A percentile compares a stretch with the other conserved stretches of the same genome.
phyloP scores from a whole-genome alignment of 805 yeast species.

The Maudiozyma turicensis region DNA sequence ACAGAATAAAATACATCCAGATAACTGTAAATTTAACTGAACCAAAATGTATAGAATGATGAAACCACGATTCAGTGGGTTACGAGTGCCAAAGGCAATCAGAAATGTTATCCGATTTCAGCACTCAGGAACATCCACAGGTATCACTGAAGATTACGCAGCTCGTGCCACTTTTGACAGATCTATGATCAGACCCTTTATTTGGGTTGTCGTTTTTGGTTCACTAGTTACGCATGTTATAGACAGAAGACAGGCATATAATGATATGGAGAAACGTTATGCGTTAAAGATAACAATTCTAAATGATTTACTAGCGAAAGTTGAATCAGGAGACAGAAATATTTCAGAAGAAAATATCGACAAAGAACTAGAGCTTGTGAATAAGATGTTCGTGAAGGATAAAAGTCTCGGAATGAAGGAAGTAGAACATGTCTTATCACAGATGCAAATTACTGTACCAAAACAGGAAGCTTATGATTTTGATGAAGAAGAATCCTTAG shows the following conservation, averaged over 20 bases:
- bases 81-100: not conserved
- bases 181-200: constrained; percentile 31
- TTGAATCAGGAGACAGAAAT: constrained; percentile 29
- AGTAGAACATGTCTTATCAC: not conserved
- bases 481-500: constrained; percentile 18
- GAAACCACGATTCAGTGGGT: too few species aligned
- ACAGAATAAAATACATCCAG: too few species aligned
- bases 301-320: constrained; percentile 31
- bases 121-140: constrained; percentile 5
- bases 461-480: constrained; percentile 10
- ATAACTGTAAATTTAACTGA: too few species aligned
- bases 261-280: constrained; percentile 33
- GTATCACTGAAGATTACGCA: not conserved
- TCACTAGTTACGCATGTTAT: constrained; percentile 40
- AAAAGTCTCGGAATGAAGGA: not conserved
- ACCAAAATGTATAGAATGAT: too few species aligned
- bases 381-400: constrained; percentile 24
- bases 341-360: constrained; percentile 35
- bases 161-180: constrained; percentile 15
- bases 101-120: not conserved
- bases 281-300: constrained; percentile 31
- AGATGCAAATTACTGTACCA: not conserved
- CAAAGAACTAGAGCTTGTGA: constrained; percentile 33
- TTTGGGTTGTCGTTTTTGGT: constrained; percentile 37
- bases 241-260: constrained; percentile 32